Evolutionary conservation across 163 green algal species (phyloP).

Genomic region (Scenedesmus sp.): DNA sequence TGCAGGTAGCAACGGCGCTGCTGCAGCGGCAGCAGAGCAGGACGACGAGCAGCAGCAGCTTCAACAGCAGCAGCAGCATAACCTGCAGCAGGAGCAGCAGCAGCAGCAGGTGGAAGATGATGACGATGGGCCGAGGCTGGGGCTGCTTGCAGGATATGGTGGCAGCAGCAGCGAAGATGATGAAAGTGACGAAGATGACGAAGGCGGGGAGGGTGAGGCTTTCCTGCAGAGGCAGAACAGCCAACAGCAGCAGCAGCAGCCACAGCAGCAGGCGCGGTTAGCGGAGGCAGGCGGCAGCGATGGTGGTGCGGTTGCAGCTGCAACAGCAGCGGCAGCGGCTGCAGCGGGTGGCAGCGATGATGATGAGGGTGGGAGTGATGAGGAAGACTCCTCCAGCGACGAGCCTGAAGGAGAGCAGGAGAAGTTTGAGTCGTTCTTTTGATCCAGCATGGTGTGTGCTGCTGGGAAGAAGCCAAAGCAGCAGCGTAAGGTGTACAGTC

Average conservation of each 20-base stretch:
- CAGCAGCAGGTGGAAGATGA: constrained; percentile 14
- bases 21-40: background rate
- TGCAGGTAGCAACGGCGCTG: background rate
- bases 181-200: constrained; percentile 13
- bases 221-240: background rate
- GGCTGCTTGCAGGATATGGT: constrained; percentile 8
- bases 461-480: background rate
- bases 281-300: background rate
- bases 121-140: background rate
- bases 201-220: background rate
- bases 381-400: constrained; percentile 2
- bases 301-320: background rate
- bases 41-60: background rate
- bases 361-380: constrained; percentile 25
- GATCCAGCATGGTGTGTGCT: background rate
- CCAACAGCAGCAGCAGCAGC: background rate
- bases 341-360: background rate
- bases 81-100: background rate
- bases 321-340: background rate
- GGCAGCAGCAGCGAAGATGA: constrained; percentile 30
- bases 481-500: background rate
- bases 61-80: background rate
- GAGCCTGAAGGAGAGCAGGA: background rate
- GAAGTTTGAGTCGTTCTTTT: constrained; percentile 37
- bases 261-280: background rate